Conservation (phyloP, 805 yeast species). For the Tetrapisispora iriomotensis region DNA sequence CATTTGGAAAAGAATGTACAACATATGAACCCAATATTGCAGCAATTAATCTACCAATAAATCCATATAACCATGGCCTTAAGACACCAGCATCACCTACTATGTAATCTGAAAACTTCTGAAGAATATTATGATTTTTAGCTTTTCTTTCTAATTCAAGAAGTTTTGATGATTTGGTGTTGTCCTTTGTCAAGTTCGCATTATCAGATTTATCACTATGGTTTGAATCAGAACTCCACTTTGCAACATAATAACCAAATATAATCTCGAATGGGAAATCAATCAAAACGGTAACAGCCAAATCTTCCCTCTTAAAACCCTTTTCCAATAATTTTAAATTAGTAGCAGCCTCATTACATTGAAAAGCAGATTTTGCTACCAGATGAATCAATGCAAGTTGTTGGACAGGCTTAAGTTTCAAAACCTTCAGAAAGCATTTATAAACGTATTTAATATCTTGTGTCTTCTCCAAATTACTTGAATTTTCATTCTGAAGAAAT, state of each 20-base stretch:
- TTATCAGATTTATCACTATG: background rate
- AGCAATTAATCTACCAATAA: constrained; percentile 66
- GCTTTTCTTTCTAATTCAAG: background rate
- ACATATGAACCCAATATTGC: constrained; percentile 68
- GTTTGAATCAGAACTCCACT: constrained; percentile 69
- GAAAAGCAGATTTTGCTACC: constrained; percentile 82
- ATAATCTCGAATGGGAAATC: constrained; percentile 94
- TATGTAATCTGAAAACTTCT: constrained; percentile 7
- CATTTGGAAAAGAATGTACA: constrained; percentile 61
- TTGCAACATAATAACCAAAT: constrained; percentile 92
- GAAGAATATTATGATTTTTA: background rate
- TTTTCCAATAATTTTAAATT: constrained; percentile 82
- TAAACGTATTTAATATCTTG: constrained; percentile 46
- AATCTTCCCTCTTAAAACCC: constrained; percentile 87
- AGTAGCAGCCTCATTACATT: constrained; percentile 92
- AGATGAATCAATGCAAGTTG: constrained; percentile 65
- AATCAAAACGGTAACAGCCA: constrained; percentile 83
- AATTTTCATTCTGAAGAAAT: constrained; percentile 6
- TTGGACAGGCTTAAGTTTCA: constrained; percentile 61
- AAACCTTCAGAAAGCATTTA: constrained; percentile 54
- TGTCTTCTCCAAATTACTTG: constrained; percentile 12
- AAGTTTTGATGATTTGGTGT: background rate
- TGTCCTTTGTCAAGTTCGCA: background rate
- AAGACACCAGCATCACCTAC: constrained; percentile 45
- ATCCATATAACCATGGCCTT: constrained; percentile 85